phyloP scores from a whole-genome alignment of 768 basidiomycete species.

The Serendipita vermifera region DNA sequence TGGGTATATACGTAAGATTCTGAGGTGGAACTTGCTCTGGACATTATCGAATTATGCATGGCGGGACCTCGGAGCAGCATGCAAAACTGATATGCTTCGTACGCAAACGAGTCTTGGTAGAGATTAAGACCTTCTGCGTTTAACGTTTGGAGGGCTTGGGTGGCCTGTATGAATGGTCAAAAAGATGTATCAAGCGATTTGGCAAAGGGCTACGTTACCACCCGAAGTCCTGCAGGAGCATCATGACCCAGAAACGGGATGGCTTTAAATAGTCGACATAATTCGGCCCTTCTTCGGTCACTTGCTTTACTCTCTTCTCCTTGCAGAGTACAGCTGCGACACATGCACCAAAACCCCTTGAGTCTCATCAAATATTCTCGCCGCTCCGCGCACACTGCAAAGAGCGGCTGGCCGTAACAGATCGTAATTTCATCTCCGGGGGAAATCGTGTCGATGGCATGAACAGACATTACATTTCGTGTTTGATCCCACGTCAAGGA shows the following conservation, averaged over 20 bases:
- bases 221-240: not conserved
- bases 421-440: conserved; percentile 15
- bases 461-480: conserved; percentile 16
- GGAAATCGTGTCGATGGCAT: conserved; percentile 10
- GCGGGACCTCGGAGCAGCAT: not conserved
- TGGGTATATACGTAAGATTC: not conserved
- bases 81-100: conserved; percentile 7
- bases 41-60: not conserved
- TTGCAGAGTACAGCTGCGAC: not conserved
- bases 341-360: not conserved
- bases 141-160: not conserved
- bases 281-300: not conserved
- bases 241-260: conserved; percentile 8
- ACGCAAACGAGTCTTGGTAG: conserved; percentile 2
- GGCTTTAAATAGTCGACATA: conserved; percentile 6
- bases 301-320: not conserved
- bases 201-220: not conserved
- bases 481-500: conserved; percentile 19
- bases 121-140: not conserved
- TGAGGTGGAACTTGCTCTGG: too few relatives aligned
- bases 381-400: not conserved
- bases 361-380: not conserved
- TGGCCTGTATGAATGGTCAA: not conserved
- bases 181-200: not conserved
- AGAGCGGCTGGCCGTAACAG: conserved; percentile 13